Evolutionary conservation across 2,329 filamentous ascomycete genomes (phyloP).

Genomic region (Cadophora sp.): DNA sequence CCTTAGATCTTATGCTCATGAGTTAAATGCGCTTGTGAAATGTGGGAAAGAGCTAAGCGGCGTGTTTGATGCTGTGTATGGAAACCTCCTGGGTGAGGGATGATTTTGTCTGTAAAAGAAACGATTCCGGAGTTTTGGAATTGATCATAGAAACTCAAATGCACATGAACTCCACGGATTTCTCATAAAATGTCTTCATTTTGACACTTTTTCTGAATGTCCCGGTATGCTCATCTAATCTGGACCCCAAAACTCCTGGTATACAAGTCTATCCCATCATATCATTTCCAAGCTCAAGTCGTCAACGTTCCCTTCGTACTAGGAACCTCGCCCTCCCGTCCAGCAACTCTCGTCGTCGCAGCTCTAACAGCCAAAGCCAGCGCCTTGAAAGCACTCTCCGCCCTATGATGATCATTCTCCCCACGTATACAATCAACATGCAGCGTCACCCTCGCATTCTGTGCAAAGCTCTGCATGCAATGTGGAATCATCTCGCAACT

Average conservation of each 20-base stretch:
- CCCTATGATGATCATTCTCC: constrained; percentile 93
- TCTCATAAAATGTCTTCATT: neutral
- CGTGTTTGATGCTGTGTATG: too few species aligned
- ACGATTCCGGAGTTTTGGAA: too few species aligned
- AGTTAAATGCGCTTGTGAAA: too few species aligned
- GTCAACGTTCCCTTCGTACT: constrained; percentile 94
- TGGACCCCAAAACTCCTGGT: neutral
- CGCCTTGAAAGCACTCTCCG: constrained; percentile 97
- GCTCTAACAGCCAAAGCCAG: constrained; percentile 83
- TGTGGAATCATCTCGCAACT: constrained; percentile 98
- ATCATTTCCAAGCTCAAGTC: constrained; percentile 48
- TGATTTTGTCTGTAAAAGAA: too few species aligned
- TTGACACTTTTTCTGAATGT: neutral
- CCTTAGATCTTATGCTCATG: too few species aligned
- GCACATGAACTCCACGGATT: neutral
- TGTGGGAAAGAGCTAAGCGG: too few species aligned
- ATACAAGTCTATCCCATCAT: constrained; percentile 10
- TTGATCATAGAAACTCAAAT: neutral
- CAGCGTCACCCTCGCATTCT: constrained; percentile 87
- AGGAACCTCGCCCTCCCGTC: constrained; percentile 89
- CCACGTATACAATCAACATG: constrained; percentile 93
- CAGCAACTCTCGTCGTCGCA: constrained; percentile 77
- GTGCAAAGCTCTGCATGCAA: constrained; percentile 92
- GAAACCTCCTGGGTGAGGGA: too few species aligned
- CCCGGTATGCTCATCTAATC: neutral